phyloP scores from a whole-genome alignment of 805 yeast genomes.

The Jamesozyma hellenica region DNA sequence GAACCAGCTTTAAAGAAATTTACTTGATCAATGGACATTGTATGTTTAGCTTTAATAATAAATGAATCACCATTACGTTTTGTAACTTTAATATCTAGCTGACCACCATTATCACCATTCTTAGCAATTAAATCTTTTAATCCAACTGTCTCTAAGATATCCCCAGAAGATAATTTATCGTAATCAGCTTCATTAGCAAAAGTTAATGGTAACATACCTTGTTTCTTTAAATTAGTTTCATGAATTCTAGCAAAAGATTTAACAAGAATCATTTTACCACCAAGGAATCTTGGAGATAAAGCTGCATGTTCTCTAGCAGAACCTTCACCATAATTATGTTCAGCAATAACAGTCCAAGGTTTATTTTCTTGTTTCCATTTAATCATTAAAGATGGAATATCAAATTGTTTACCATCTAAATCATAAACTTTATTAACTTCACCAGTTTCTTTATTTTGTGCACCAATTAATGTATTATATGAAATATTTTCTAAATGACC shows the following conservation, averaged over 20 bases:
- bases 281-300: constrained; percentile 85
- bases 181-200: constrained; percentile 87
- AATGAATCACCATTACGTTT: constrained; percentile 63
- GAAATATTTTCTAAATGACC: constrained; percentile 95
- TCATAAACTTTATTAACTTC: constrained; percentile 88
- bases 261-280: constrained; percentile 79
- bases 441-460: constrained; percentile 93
- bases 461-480: constrained; percentile 91
- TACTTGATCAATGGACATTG: constrained; percentile 94
- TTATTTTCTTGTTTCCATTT: constrained; percentile 79
- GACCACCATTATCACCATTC: constrained; percentile 83
- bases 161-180: constrained; percentile 70
- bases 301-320: constrained; percentile 99
- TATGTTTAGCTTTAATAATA: constrained; percentile 73
- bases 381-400: constrained; percentile 94
- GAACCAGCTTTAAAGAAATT: constrained; percentile 96
- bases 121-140: constrained; percentile 67
- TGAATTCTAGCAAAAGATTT: constrained; percentile 97
- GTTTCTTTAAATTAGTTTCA: constrained; percentile 95
- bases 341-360: constrained; percentile 95
- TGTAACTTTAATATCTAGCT: constrained; percentile 58
- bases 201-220: constrained; percentile 92
- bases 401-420: constrained; percentile 61
- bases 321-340: constrained; percentile 98
- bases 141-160: constrained; percentile 63